Conservation (phyloP, 2,329 filamentous ascomycete genomes). For the Ophiostoma pallidulum region DNA sequence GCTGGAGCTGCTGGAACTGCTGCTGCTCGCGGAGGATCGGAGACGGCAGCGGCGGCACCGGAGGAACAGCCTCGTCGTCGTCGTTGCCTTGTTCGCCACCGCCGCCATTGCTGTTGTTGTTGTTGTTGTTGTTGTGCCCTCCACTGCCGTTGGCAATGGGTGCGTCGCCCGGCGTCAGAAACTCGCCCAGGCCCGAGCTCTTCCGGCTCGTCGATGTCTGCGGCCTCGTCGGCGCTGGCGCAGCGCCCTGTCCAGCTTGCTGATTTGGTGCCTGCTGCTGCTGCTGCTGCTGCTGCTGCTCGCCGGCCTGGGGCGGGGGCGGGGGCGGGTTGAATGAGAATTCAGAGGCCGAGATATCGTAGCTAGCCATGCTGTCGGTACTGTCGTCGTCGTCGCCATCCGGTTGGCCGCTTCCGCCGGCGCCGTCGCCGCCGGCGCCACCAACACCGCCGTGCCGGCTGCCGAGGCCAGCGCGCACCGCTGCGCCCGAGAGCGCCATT, state of each 20-base stretch:
- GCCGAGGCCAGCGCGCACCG: constrained; percentile 25
- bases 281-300: background rate
- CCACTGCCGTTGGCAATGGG: background rate
- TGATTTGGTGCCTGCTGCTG: background rate
- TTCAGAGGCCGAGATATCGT: constrained; percentile 58
- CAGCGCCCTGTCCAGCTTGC: background rate
- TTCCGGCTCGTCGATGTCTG: constrained; percentile 1
- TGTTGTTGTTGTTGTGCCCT: background rate
- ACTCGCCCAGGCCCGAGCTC: constrained; percentile 4
- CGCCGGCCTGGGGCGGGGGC: background rate
- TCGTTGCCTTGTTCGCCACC: constrained; percentile 22
- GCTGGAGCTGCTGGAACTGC: constrained; percentile 10
- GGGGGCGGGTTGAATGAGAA: constrained; percentile 45
- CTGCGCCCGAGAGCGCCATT: constrained; percentile 47
- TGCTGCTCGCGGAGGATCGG: constrained; percentile 18
- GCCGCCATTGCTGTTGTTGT: constrained; percentile 14
- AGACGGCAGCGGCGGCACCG: constrained; percentile 45
- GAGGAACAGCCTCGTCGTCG: constrained; percentile 36
- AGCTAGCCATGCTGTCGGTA: constrained; percentile 62
- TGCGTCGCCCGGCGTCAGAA: constrained; percentile 4
- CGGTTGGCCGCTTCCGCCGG: background rate
- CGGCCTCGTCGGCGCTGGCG: background rate
- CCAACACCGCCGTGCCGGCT: constrained; percentile 16
- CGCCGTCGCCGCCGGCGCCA: constrained; percentile 22
- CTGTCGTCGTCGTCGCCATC: constrained; percentile 45